phyloP scores from a whole-genome alignment of 2,329 filamentous ascomycete species.

The Triangularia setosa region DNA sequence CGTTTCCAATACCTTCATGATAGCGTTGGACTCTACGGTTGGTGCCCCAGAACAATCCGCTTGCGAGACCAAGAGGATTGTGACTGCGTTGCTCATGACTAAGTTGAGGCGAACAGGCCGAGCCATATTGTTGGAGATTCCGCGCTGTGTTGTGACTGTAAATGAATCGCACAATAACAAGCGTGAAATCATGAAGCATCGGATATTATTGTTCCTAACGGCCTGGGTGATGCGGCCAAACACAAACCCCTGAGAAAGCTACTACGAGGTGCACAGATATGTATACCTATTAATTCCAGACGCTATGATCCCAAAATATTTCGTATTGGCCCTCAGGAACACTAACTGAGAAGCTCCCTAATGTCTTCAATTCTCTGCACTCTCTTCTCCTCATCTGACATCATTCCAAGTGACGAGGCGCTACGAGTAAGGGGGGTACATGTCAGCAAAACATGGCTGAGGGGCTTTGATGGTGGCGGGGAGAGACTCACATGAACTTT shows the following conservation, averaged over 20 bases:
- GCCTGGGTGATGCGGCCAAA: not conserved
- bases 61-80: no score
- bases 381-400: constrained; percentile 90
- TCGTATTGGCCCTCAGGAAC: not conserved
- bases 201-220: not conserved
- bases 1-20: not conserved
- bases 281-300: not conserved
- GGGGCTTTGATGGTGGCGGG: not conserved
- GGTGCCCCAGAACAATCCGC: no score
- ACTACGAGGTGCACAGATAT: not conserved
- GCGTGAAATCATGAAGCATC: not conserved
- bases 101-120: no score
- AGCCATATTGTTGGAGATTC: not conserved
- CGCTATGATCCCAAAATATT: not conserved
- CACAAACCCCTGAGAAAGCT: not conserved
- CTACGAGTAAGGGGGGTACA: constrained; percentile 41
- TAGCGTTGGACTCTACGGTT: not conserved
- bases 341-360: constrained; percentile 72
- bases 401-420: constrained; percentile 91
- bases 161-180: not conserved
- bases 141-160: not conserved
- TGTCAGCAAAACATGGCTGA: constrained; percentile 21
- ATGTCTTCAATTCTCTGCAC: constrained; percentile 90
- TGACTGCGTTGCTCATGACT: not conserved
- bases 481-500: constrained; percentile 76